These are phyloP conservation scores for Paracoccidioides brasiliensis DNA, from an alignment of 2,329 filamentous ascomycete genomes.

Conservation along the genomic window DNA sequence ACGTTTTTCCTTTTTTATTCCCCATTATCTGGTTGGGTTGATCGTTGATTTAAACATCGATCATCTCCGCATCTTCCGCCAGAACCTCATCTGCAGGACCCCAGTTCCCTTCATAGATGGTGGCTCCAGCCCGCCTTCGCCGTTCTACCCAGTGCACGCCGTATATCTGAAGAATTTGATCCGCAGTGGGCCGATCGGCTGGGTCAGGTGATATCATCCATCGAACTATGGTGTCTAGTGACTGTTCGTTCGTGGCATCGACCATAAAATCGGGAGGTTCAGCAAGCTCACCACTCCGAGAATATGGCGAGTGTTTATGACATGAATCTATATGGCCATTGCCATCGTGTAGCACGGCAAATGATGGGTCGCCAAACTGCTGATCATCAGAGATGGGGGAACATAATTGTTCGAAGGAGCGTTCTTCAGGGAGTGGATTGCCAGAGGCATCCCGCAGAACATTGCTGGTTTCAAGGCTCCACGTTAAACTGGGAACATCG, in stretches of 20 bases:
- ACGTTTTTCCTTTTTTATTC: not conserved
- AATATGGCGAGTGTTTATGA: slow-evolving; percentile 9
- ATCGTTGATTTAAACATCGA: slow-evolving; percentile 34
- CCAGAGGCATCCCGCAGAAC: slow-evolving; percentile 64
- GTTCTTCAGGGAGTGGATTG: slow-evolving; percentile 43
- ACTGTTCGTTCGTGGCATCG: slow-evolving; percentile 56
- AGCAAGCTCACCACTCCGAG: slow-evolving; percentile 44
- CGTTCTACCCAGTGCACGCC: slow-evolving; percentile 69
- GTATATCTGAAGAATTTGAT: slow-evolving; percentile 58
- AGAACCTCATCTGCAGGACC: slow-evolving; percentile 60
- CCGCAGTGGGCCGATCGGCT: slow-evolving; percentile 55
- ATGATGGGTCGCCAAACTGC: slow-evolving; percentile 6
- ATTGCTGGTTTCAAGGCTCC: slow-evolving; percentile 55
- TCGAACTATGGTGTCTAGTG: slow-evolving; percentile 69
- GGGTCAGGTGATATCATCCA: slow-evolving; percentile 80
- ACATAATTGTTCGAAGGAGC: slow-evolving; percentile 32
- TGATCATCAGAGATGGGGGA: slow-evolving; percentile 20
- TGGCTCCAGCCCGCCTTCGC: slow-evolving; percentile 75
- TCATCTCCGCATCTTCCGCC: slow-evolving; percentile 48
- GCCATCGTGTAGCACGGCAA: not conserved
- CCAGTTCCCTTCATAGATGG: slow-evolving; percentile 91
- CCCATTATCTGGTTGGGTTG: not conserved
- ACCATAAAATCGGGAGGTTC: slow-evolving; percentile 80
- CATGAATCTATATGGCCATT: slow-evolving; percentile 15
- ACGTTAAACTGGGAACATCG: slow-evolving; percentile 77